phyloP scores from a whole-genome alignment of 352 stramenopile genomes.

The Globisporangium lucens region DNA sequence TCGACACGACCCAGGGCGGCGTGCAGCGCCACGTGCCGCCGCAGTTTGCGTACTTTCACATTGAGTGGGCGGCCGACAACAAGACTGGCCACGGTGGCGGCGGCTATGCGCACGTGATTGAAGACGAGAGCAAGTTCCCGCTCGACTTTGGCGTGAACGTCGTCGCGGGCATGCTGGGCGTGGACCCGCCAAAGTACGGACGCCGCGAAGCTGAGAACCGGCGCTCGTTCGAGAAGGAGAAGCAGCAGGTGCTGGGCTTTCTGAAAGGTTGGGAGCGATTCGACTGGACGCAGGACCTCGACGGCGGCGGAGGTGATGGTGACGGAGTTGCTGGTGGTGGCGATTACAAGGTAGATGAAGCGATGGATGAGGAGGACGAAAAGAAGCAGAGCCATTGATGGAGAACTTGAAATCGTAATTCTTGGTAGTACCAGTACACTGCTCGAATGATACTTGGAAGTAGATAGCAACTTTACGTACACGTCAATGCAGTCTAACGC shows the following conservation, averaged over 20 bases:
- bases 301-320: constrained; percentile 40
- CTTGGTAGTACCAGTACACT: no score
- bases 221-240: constrained; percentile 52
- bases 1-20: constrained; percentile 62
- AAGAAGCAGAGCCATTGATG: constrained; percentile 2
- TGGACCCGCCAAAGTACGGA: constrained; percentile 63
- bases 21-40: constrained; percentile 61
- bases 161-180: constrained; percentile 70
- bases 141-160: constrained; percentile 77
- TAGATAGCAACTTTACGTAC: background rate
- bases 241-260: constrained; percentile 56
- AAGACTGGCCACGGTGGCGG: constrained; percentile 18
- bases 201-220: constrained; percentile 33
- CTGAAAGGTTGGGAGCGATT: constrained; percentile 65
- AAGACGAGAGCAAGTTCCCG: constrained; percentile 74
- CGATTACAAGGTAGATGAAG: background rate
- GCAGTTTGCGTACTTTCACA: constrained; percentile 86
- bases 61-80: constrained; percentile 48
- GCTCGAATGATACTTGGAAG: no score
- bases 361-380: background rate
- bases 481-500: background rate
- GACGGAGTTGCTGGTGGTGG: background rate
- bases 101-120: constrained; percentile 80
- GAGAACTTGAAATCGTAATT: no score
- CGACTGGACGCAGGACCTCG: constrained; percentile 72